Evolutionary conservation across 139 green algal genomes (phyloP).

Genomic region (Gonium pectorale): DNA sequence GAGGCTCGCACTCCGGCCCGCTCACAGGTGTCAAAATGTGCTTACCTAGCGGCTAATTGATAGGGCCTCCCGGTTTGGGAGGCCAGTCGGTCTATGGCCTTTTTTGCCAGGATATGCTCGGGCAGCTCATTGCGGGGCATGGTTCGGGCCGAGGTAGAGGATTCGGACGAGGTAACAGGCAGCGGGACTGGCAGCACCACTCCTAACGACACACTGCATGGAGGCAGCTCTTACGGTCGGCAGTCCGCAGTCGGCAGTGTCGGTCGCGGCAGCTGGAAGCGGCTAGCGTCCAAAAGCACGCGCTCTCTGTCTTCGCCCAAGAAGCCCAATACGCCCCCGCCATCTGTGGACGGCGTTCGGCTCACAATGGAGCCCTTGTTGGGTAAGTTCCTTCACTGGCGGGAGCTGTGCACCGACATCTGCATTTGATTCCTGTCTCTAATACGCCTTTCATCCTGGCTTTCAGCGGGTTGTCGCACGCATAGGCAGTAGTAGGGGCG

Average conservation of each 20-base stretch:
- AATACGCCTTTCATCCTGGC: no score
- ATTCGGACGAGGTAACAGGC: neutral
- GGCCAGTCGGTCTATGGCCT: neutral
- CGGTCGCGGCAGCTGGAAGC: no score
- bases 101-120: neutral
- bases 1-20: no score
- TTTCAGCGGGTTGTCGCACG: no score
- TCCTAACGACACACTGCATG: constrained; percentile 13
- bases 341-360: no score
- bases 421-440: no score
- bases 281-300: neutral
- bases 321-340: neutral
- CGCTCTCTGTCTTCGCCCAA: neutral
- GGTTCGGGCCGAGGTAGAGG: constrained; percentile 10
- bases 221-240: neutral
- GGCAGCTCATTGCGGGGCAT: neutral
- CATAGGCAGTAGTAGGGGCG: no score
- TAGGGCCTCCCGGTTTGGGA: constrained; percentile 10
- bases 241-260: no score
- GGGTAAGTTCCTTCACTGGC: no score
- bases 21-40: no score
- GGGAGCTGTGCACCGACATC: no score
- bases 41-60: constrained; percentile 9
- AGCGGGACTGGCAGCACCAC: neutral
- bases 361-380: no score